Evolutionary conservation across 208 protist species (phyloP), one percentile per base, ranked within the genome.

Genomic region (Trichomonas tenax): DNA sequence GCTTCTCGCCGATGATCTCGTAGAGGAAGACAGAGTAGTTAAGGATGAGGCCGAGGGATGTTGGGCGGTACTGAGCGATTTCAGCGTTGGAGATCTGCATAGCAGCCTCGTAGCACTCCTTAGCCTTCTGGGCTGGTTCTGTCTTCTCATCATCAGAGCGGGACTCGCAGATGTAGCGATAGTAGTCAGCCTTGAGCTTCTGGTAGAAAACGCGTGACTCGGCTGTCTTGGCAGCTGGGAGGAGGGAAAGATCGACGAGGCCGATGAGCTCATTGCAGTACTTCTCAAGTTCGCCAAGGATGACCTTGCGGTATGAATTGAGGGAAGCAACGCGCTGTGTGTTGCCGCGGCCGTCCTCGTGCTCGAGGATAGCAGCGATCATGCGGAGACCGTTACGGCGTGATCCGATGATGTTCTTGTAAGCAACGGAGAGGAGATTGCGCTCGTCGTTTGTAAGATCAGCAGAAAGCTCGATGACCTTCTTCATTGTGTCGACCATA

Each of bases 391-490:
- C 99, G 26, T 99, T 98, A 97, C 99, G 99, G 95, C 99, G 98
- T 36, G 99, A 98, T 96, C 99, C 99, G 98, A 99, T 99, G 89
- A 99, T 98, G 97, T 99, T 99, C 98, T 99, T 99, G 98, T 99
- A 99, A 36, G 99, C 99, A 41, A 99, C 99, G n/a, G 99, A 99
- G 58, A 99, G 98, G 6, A 99, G 98, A 97, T 99, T 99, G 97
- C 99, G 98, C 97, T 99, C 99, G 98, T 99, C 99, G 97, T 98
- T 98, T 45, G 98, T 98, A 38, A 95, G 40, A 45, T 89, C 36
- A 40, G 82, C 40, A 46, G 23, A n/a, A 48, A 89, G 82, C 17
- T 89, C 17, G 23, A 89, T 89, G 8, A 89, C 82, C 40, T 44
- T 89, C 82, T 89, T 89, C 82, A 89, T 89, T 46, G 82, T 40